Base-by-base conservation (phyloP, 805 yeast genomes). In the Candida pini region DNA sequence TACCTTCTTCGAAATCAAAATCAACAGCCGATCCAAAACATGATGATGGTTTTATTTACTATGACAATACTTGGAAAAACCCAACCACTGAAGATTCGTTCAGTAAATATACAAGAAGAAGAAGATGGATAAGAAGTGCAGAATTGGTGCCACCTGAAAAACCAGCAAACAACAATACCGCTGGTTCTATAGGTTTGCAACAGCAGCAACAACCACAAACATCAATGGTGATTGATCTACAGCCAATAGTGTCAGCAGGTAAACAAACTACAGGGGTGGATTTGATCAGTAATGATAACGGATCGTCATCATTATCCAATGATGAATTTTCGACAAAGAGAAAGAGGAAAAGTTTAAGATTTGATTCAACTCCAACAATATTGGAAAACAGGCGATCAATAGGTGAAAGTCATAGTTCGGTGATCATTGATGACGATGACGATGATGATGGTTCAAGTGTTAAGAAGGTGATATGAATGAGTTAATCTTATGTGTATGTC, bases 71-170 rank as follows among this genome's bases (percentile, higher is more conserved):
- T 3, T 90, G 98, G 98, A 85, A 84, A 48, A 78, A 77, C 45
- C 96, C 97, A 13, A 65, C 88, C 1, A 76, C 92, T 1, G 96
- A 85, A 36, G 95, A 89, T 54, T 72, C 92, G 3, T 89, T 78
- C 60, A 77, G 92, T 17, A 88, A 87, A 57, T 90, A 88, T 54
- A 90, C 97, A 5, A 75, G 98, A 58, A 74, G 96, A 54, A 76
- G 98, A 64, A 72, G 97, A 54, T 90, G 98, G 98, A 75, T 90
- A 12, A 74, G 98, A 44, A 86, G 95, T 1, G 98, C 98, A 0
- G 95, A 86, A 56, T 67, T 88, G 45, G 79, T 83, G 6, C 60
- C 71, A 4, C 48, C 59, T 10, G 41, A 46, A 6, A 45, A 45
- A 22, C n/a, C n/a, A n/a, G n/a, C n/a, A n/a, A 23, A 34, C 3